These are phyloP conservation scores for Closterium sp. DNA, from an alignment of 139 green algal species.

Conservation along the genomic window DNA sequence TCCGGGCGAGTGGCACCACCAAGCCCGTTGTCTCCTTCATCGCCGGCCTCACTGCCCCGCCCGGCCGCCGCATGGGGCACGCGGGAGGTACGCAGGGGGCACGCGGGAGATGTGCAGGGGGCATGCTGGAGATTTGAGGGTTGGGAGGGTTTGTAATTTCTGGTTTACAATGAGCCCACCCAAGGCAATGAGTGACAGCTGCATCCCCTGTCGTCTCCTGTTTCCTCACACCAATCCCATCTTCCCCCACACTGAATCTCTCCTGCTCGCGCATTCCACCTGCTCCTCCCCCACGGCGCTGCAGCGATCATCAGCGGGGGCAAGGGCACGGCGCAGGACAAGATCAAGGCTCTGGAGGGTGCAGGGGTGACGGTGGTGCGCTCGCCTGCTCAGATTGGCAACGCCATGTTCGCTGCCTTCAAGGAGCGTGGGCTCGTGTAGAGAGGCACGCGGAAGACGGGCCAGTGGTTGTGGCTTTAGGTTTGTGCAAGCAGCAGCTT, in stretches of 20 bases:
- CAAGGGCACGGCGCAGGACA: slow-evolving; percentile 92
- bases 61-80: slow-evolving; percentile 95
- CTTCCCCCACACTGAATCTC: not conserved
- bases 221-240: no score
- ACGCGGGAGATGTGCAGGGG: slow-evolving; percentile 74
- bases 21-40: slow-evolving; percentile 99
- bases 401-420: slow-evolving; percentile 76
- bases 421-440: slow-evolving; percentile 67
- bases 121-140: slow-evolving; percentile 88
- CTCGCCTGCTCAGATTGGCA: slow-evolving; percentile 86
- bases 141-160: no score
- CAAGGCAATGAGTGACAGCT: no score
- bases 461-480: no score
- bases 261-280: not conserved
- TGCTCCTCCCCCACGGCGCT: not conserved
- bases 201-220: no score
- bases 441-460: not conserved
- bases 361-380: slow-evolving; percentile 83
- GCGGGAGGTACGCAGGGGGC: slow-evolving; percentile 65
- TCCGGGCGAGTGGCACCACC: slow-evolving; percentile 72
- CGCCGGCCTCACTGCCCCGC: slow-evolving; percentile 93
- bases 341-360: slow-evolving; percentile 89
- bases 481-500: no score
- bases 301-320: slow-evolving; percentile 88
- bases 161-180: no score